Base-by-base conservation (phyloP, 2,329 filamentous ascomycete genomes). In the Uncinocarpus reesii region DNA sequence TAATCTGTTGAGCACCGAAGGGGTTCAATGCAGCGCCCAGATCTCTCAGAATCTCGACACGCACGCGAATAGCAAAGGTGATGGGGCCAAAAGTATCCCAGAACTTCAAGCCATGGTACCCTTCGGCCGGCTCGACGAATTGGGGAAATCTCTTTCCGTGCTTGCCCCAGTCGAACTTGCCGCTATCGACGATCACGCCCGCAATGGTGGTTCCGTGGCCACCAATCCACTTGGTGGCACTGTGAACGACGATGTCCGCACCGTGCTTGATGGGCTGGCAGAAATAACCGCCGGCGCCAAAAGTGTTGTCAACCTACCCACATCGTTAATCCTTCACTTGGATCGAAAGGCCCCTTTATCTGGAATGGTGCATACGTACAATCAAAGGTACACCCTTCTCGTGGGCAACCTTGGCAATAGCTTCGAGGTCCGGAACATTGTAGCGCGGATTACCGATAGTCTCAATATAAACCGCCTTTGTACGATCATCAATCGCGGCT, bases 141-240 rank as follows among this genome's bases (percentile, higher is more conserved):
- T 95, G 86, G 1, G 90, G 90, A 75, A 96, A 96, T 16, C 89
- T 82, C 58, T 78, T 78, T 40, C 74, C 83, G 64, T 95, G 70
- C 68, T 83, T 83, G 58, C 84, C 86, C 89, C 90, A 96, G 73
- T 94, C 84, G 64, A 95, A 96, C 65, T 87, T 92, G 60, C 89
- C 89, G 56, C 82, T 79, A 71, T 95, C 89, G 55, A 95, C 74
- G 28, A 95, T 77, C 36, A 95, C 77, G 52, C 89, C 89, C 50
- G 77, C 89, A 56, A 95, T 85, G 21, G 89, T 95, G 34, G 89
- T 94, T 52, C 89, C 90, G 67, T 96, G 90, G 35, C 89, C 89
- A 49, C 89, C 89, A 54, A 96, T 95, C 89, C 89, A 95, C 69
- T 95, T 95, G 50, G 89, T 95, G 8, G 88, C 88, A 32, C 85